Base-by-base conservation (phyloP, 106 monocot genomes). In the Alisma plantagoaquatica region DNA sequence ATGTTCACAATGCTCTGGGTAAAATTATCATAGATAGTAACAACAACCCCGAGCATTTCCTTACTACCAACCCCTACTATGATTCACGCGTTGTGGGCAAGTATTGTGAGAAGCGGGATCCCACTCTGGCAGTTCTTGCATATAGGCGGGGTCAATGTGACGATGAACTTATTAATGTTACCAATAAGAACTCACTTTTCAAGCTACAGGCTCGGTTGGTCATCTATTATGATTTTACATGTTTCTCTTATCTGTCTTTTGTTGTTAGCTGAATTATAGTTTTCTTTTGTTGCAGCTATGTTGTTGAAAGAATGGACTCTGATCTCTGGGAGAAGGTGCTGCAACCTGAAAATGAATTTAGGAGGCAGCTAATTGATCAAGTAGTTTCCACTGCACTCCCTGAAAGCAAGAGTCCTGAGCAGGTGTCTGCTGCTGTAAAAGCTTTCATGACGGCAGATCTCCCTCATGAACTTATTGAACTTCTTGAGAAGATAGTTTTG, bases 381-480 rank as follows among this genome's bases (percentile, higher is more conserved):
- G 66, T 66, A 33, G 66, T 66, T 8, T 88, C 94, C 27, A 96
- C 88, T 43, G 94, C 94, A n/a, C 54, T 94, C 55, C 94, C 94
- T 59, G 94, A 94, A 63, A 84, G 87, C 75, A 94, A 87, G 77
- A 94, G 84, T 49, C 94, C 94, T 22, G 94, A 94, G 57, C 94
- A 94, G 76, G 94, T 94, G 29, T 94, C 94, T 61, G 87, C 93
- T 16, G 83, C 93, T 67, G 93, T 94, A 56, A 94, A 94, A 74
- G 93, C 93, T 64, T 94, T 94, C 74, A 94, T 94, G 93, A 94
- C 87, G 10, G 93, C 93, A 33, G 93, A 94, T 80, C 93, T 94
- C 56, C 93, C 93, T 43, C 93, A 94, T 70, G 93, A 94, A 73
- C 66, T 94, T 41, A 94, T 94, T 65, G 93, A 94, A 64, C 72